Evolutionary conservation across 352 stramenopile species (phyloP).

Genomic region (Pythium periplocum): DNA sequence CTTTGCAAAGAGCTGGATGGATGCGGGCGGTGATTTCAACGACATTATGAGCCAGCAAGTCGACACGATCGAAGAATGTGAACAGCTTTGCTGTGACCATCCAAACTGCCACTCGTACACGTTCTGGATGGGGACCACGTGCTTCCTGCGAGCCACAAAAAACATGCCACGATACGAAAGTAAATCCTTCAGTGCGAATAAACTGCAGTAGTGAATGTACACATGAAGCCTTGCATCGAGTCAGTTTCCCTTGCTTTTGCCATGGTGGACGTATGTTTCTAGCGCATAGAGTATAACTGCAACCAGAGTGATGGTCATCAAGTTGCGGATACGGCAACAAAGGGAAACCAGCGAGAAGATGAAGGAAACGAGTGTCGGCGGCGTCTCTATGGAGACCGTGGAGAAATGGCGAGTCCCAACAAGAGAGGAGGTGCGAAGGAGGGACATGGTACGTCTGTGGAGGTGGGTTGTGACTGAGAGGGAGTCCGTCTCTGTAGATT

Average conservation of each 20-base stretch:
- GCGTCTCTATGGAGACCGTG: background rate
- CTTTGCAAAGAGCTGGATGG: conserved; percentile 63
- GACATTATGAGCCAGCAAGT: conserved; percentile 58
- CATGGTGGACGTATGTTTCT: conserved; percentile 22
- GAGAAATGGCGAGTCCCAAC: conserved; percentile 15
- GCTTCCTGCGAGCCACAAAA: conserved; percentile 48
- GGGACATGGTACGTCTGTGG: background rate
- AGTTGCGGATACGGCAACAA: conserved; percentile 31
- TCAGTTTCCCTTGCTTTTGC: background rate
- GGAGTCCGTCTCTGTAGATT: too few relatives aligned
- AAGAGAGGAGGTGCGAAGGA: conserved; percentile 34
- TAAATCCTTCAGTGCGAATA: conserved; percentile 58
- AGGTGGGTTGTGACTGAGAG: conserved; percentile 24
- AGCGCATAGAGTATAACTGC: conserved; percentile 13
- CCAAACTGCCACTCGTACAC: conserved; percentile 58
- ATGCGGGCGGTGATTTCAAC: conserved; percentile 50
- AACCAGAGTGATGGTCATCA: conserved; percentile 23
- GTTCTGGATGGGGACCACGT: conserved; percentile 64
- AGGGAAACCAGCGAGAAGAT: background rate
- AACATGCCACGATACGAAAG: conserved; percentile 33
- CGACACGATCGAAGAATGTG: conserved; percentile 52
- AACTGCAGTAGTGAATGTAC: conserved; percentile 10
- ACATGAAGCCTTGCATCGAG: background rate
- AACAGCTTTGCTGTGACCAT: conserved; percentile 57
- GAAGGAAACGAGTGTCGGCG: background rate